Percentiles rank a stretch among this genome's conserved stretches.
These are phyloP conservation scores for Croton setiger DNA, from an alignment of 441 rosid species.

Conservation along the genomic window DNA sequence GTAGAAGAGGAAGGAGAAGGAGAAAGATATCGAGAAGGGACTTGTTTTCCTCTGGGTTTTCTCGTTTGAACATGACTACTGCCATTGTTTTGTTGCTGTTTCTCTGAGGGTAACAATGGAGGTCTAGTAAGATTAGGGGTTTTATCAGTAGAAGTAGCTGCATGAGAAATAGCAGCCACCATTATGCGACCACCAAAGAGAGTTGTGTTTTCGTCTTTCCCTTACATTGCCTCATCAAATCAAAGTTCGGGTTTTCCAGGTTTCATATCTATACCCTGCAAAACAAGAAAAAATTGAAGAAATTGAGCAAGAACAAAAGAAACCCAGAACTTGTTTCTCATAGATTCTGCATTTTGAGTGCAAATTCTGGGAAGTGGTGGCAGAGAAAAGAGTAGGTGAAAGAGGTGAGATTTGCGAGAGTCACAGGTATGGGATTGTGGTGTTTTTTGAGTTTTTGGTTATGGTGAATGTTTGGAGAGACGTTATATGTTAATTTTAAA, in stretches of 20 bases:
- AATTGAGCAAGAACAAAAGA: constrained; percentile 4
- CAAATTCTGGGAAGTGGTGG: constrained; percentile 20
- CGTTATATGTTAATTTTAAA: constrained; percentile 14
- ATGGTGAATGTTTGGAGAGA: constrained; percentile 30
- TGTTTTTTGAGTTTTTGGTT: constrained; percentile 31
- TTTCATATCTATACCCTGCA: constrained; percentile 24
- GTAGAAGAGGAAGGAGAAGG: constrained; percentile 68
- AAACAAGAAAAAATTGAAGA: not conserved
- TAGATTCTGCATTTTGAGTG: constrained; percentile 21
- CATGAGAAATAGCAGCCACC: constrained; percentile 62
- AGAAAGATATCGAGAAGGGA: constrained; percentile 78
- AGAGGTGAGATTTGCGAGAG: constrained; percentile 32
- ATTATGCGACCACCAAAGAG: constrained; percentile 25
- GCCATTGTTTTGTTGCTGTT: constrained; percentile 29
- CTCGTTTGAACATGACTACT: constrained; percentile 22
- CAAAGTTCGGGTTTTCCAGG: constrained; percentile 7
- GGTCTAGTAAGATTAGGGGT: constrained; percentile 28
- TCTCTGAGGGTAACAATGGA: constrained; percentile 38
- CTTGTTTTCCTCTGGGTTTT: constrained; percentile 58
- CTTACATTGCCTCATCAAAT: constrained; percentile 45
- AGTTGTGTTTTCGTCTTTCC: constrained; percentile 9
- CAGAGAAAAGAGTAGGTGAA: constrained; percentile 25
- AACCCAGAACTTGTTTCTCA: constrained; percentile 4
- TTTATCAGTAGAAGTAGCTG: constrained; percentile 32
- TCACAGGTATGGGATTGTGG: not conserved